A percentile compares a stretch with the other conserved stretches of the same genome.
These are phyloP conservation scores for Gaertneriomyces sp. DNA, from an alignment of 192 early-diverging fungal species.

Conservation along the genomic window DNA sequence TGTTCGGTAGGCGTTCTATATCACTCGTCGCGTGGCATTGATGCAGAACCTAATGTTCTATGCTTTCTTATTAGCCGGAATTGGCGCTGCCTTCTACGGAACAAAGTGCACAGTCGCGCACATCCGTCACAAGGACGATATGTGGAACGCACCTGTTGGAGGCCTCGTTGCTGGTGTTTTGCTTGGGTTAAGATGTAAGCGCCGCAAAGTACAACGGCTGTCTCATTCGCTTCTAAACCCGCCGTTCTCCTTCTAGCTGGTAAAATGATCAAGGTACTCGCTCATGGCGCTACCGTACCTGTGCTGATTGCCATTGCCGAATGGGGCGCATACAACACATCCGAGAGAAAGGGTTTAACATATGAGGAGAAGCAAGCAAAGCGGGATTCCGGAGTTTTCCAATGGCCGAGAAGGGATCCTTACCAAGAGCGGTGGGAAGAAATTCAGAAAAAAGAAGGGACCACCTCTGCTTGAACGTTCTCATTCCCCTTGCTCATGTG, in stretches of 20 bases:
- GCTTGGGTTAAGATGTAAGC: constrained; percentile 22
- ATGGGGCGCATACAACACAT: background rate
- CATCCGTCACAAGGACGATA: constrained; percentile 17
- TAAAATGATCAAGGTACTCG: constrained; percentile 11
- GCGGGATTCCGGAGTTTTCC: constrained; percentile 13
- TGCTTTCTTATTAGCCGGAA: constrained; percentile 1
- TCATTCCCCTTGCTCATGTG: too few relatives aligned
- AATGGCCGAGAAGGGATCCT: constrained; percentile 25
- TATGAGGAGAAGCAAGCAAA: constrained; percentile 1
- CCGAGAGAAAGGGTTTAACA: background rate
- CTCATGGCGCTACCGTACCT: constrained; percentile 13
- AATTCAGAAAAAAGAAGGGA: constrained; percentile 16
- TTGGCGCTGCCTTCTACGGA: constrained; percentile 20
- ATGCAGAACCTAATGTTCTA: background rate
- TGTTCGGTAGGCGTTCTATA: constrained; percentile 11
- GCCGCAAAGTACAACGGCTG: background rate
- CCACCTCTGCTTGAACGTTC: background rate
- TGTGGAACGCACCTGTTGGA: constrained; percentile 21
- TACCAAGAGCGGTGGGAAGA: constrained; percentile 16
- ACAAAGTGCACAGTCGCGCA: constrained; percentile 16
- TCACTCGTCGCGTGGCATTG: background rate
- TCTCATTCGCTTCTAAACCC: background rate
- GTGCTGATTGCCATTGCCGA: constrained; percentile 12
- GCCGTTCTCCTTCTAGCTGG: constrained; percentile 3
- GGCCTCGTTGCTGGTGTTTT: constrained; percentile 15